Evolutionary conservation across 768 basidiomycete genomes (phyloP), one percentile per base, ranked within the genome.

Genomic region (Lactarius sanguifluus): DNA sequence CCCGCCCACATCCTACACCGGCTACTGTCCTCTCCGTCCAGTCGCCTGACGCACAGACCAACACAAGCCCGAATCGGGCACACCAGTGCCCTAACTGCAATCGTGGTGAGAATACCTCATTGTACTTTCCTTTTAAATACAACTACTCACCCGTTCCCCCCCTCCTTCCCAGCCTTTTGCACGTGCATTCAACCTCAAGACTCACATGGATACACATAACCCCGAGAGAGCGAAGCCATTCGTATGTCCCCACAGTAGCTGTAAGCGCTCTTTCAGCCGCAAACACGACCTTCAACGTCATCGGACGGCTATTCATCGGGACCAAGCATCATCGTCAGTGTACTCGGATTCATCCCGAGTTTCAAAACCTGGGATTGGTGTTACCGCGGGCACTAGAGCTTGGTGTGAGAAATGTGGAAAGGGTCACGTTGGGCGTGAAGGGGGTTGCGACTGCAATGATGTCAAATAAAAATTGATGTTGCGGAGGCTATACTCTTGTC

Each of bases 261-360:
- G 95, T 69, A 90, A 89, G 40, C 88, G 95, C 62, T 92, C 92
- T 23, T 98, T 98, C 78, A 94, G 91, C 70, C 88, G 96, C 71
- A 92, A 96, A 77, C 95, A 98, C 74, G 95, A 98, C 73, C 80
- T 98, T 9, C 92, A 92, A 15, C 89, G 95, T 50, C 95, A 98
- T 76, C 82, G 92, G 62, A 85, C 91, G 57, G 90, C 89, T 67
- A 94, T 95, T 64, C 93, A 95, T 71, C 67, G 74, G 66, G 76
- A 69, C 68, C 56, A 66, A 71, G 45, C 62, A 62, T 61, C 74
- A 23, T 47, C 71, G 36, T 72, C 75, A 15, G 68, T 65, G 0
- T 70, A 73, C 13, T 66, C 68, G 38, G 66, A 67, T 64, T 67
- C 66, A 23, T 70, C 70, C 5, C 61, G 55, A 6, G 30, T 68